Percentiles rank a stretch among this genome's conserved stretches.
Evolutionary conservation across 805 yeast genomes (phyloP).

Genomic region (Tetrapisispora fleetii): DNA sequence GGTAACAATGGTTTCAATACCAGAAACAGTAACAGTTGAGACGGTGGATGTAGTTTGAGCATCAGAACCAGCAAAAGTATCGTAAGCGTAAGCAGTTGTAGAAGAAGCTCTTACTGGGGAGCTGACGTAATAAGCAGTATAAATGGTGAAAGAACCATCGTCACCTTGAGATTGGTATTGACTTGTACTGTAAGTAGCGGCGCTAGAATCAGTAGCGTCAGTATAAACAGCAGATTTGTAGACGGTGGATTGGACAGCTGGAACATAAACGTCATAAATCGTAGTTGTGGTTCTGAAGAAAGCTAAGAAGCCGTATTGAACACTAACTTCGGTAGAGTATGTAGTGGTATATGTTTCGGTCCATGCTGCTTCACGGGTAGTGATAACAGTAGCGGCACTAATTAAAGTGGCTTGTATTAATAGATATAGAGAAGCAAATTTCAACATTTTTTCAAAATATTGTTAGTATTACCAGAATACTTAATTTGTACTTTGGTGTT

Average conservation of each 20-base stretch:
- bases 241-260: background rate
- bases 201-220: conserved; percentile 1
- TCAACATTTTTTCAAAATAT: background rate
- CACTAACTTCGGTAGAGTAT: background rate
- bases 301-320: background rate
- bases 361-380: background rate
- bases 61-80: conserved; percentile 3
- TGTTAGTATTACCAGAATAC: background rate
- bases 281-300: background rate
- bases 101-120: conserved; percentile 6
- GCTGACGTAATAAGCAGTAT: conserved; percentile 5
- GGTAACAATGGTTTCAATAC: background rate
- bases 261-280: background rate
- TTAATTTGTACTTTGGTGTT: background rate
- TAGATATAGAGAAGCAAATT: background rate
- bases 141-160: conserved; percentile 4
- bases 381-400: background rate
- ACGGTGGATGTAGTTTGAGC: background rate
- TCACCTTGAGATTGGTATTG: conserved; percentile 3
- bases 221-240: background rate
- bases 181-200: conserved; percentile 6
- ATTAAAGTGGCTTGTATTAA: background rate
- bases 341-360: conserved; percentile 1
- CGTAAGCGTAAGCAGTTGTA: conserved; percentile 2
- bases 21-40: background rate